Base-by-base conservation (phyloP, 768 basidiomycete species). In the Gelatoporia subvermispora region DNA sequence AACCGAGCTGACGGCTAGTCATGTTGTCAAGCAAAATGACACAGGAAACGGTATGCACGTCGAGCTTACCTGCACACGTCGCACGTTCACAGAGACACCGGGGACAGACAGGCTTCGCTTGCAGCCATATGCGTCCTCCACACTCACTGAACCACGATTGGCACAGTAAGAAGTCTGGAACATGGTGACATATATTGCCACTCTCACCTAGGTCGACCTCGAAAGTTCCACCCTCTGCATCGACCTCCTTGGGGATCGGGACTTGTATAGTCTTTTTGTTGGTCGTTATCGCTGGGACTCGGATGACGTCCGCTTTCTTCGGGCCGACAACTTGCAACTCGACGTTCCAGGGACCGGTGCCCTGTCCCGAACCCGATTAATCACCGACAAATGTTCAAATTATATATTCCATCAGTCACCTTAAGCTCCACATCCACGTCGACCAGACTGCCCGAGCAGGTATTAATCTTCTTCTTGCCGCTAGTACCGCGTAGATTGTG, bases 1-100 rank as follows among this genome's bases (percentile, higher is more conserved):
- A 96, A 95, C 64, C 82, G 82, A 18, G 75, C 93, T 1, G 90
- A 93, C 8, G 95, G 92, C 88, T 94, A 15, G 90, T 31, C 88
- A 84, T 92, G 21, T 31, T 24, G 35, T 44, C 4, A 17, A 16
- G n/a, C n/a, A n/a, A n/a, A n/a, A n/a, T n/a, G 21, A 36, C 11
- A 7, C 43, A 3, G 51, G 17, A 43, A 5, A 41, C 25, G 15
- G 20, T 23, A 57, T n/a, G 10, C 17, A 43, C 28, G 24, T 38
- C 42, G 16, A 25, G 66, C 72, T 55, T 60, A 90, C 91, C 74
- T 86, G 82, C 15, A 85, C 75, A 53, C 88, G 72, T 54, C 85
- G 79, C 18, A 99, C 93, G 57, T 89, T 90, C 43, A 95, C 90
- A 7, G 81, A 76, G 28, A 95, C 67, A 2, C 87, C 88, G n/a